Conservation (phyloP, 2,329 filamentous ascomycete species). For the Sphaerulina musiva region DNA sequence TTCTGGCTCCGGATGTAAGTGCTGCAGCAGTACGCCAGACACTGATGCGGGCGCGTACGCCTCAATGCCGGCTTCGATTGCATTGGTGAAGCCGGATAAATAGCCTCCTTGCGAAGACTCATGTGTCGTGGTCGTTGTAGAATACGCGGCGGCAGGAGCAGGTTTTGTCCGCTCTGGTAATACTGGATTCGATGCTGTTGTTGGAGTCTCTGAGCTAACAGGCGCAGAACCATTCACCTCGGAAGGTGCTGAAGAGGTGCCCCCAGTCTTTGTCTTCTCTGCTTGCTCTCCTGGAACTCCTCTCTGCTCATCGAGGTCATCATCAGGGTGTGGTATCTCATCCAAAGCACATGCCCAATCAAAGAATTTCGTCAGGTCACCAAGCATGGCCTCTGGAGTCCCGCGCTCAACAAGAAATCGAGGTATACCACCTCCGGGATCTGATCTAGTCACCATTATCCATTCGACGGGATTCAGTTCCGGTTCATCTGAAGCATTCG, state of each 20-base stretch:
- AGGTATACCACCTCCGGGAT: constrained; percentile 81
- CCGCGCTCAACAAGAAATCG: constrained; percentile 87
- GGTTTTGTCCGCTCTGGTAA: neutral
- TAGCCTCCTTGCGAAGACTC: constrained; percentile 24
- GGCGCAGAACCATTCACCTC: neutral
- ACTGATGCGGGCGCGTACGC: constrained; percentile 33
- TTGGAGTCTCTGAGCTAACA: no score
- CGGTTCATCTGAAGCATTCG: constrained; percentile 35
- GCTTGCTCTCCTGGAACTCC: neutral
- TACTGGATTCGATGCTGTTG: neutral
- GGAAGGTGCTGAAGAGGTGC: neutral
- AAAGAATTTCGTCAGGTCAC: constrained; percentile 73
- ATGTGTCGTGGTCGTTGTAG: neutral
- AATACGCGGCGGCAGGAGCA: neutral
- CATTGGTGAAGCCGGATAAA: constrained; percentile 27
- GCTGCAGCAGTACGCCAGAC: constrained; percentile 25
- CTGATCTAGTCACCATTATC: constrained; percentile 87
- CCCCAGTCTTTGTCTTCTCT: neutral
- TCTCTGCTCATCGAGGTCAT: constrained; percentile 30
- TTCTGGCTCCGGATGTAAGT: constrained; percentile 17
- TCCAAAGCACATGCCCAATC: constrained; percentile 62
- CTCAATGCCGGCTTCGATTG: constrained; percentile 30
- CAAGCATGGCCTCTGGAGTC: constrained; percentile 72
- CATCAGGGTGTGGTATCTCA: constrained; percentile 34
- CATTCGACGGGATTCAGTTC: constrained; percentile 69